Evolutionary conservation across 305 asterid genomes (phyloP), one percentile per base, ranked within the genome.

Genomic region (Solanum hybrid): DNA sequence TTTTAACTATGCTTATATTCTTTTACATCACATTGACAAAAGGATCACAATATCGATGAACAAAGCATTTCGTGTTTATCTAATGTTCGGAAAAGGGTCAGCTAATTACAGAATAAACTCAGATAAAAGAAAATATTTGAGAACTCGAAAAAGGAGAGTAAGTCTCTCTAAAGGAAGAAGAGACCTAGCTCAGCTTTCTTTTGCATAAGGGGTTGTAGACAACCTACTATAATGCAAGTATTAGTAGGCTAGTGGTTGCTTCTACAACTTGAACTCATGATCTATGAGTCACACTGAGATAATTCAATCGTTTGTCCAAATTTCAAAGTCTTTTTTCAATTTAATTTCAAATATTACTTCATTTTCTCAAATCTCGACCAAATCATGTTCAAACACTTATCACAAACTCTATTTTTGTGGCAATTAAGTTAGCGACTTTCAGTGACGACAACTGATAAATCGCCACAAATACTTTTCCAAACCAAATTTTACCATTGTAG

Each of bases 71-170:
- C 0, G 4, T 0, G 3, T 69, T 69, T 6, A 27, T 27, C 29
- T 27, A 27, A 27, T 27, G 6, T 69, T 11, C 0, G 0, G 3
- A 14, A 0, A 45, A 51, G 8, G 9, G 4, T 51, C 1, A 51
- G 2, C 0, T 51, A 51, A 15, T 5, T 0, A 51, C 0, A 5
- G 22, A 45, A 45, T 45, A 45, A 0, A 45, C 1, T 2, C 1
- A 45, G 64, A 45, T 0, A 14, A 45, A 45, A 45, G 1, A 0
- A 45, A 45, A 45, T 45, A 45, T 27, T 14, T 5, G 8, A 45
- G 0, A 45, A 2, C 0, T 45, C 3, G 64, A 2, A 0, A 45
- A 45, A 45, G 22, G 1, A 45, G 22, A 2, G 0, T 45, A 45
- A 27, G 29, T 27, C 29, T 27, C 29, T 27, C 29, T 27, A 27